Conservation (phyloP, 306 rosid species). For the Arachis hypogaea region DNA sequence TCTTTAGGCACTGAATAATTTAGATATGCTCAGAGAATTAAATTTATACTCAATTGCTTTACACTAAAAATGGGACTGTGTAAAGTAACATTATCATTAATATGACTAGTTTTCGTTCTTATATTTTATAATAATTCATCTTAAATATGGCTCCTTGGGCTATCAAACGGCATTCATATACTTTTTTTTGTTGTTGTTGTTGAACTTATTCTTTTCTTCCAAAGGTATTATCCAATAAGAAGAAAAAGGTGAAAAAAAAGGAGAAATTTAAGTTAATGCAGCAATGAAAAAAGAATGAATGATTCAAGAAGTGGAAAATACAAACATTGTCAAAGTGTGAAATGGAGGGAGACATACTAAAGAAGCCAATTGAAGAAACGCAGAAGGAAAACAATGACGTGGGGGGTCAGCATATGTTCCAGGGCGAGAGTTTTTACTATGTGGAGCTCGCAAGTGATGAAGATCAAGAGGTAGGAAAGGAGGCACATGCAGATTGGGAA, state of each 20-base stretch:
- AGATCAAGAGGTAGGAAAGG: no score
- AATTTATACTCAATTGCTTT: background rate
- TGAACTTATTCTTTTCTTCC: conserved; percentile 1
- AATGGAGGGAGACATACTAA: no score
- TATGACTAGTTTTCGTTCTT: conserved; percentile 15
- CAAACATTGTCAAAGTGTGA: no score
- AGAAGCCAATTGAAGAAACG: no score
- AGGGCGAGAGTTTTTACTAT: no score
- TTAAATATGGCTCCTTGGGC: background rate
- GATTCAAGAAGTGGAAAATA: conserved; percentile 22
- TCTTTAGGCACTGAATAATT: background rate
- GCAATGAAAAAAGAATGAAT: conserved; percentile 18
- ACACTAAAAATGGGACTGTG: background rate
- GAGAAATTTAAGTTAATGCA: conserved; percentile 14
- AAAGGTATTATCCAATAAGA: background rate
- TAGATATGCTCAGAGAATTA: background rate
- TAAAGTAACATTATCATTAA: background rate
- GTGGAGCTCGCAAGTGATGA: no score
- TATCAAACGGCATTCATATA: background rate
- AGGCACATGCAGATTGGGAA: no score
- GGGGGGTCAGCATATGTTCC: no score
- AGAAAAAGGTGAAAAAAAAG: background rate
- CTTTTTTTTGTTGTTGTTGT: background rate
- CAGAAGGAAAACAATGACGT: no score
- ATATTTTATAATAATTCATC: conserved; percentile 2